Evolutionary conservation across 2,329 filamentous ascomycete genomes (phyloP), one percentile per base, ranked within the genome.

Genomic region (Ophiocordyceps unilateralis): DNA sequence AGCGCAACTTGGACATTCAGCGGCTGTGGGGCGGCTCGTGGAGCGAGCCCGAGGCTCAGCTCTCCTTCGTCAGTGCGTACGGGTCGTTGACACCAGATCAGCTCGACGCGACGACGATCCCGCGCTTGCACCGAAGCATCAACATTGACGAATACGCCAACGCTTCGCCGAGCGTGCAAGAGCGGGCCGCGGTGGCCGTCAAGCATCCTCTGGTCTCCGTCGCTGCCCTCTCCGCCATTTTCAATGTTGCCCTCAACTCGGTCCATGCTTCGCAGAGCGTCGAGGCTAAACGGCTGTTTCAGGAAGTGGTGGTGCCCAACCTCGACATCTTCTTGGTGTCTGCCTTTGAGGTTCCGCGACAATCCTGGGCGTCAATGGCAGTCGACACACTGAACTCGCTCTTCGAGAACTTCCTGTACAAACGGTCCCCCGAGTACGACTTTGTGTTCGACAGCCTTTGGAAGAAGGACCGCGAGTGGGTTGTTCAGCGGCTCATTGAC

Each of bases 1-100:
- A 53, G 21, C 52, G 49, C 14, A 52, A 54, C 19, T 78, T 96
- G 51, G 85, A 95, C 56, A 81, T 98, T 39, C 87, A 95, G 58
- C 73, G 72, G 34, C 67, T 98, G 20, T 96, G 91, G 88, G 88
- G 88, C 45, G 88, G 88, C 53, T 68, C 76, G 47, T 98, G 93
- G 89, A 77, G 81, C 48, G 76, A 93, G 50, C 75, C 82, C 14
- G 79, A 93, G 48, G 85, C 91, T 0, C 89, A 96, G 50, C 67
- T 98, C 30, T 93, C 88, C n/a, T 95, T 96, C 57, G 76, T 96
- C 43, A 81, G 82, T 48, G 87, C 87, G 17, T 95, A 89, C 57
- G 71, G 89, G 20, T 83, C 83, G 4, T 72, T 88, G 44, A 75
- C 74, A 12, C 72, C 81, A 0, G 75, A 84, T 23, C 76, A 88